Evolutionary conservation across 2,329 filamentous ascomycete species (phyloP), one percentile per base, ranked within the genome.

Genomic region (Rugonectria rugulosa): DNA sequence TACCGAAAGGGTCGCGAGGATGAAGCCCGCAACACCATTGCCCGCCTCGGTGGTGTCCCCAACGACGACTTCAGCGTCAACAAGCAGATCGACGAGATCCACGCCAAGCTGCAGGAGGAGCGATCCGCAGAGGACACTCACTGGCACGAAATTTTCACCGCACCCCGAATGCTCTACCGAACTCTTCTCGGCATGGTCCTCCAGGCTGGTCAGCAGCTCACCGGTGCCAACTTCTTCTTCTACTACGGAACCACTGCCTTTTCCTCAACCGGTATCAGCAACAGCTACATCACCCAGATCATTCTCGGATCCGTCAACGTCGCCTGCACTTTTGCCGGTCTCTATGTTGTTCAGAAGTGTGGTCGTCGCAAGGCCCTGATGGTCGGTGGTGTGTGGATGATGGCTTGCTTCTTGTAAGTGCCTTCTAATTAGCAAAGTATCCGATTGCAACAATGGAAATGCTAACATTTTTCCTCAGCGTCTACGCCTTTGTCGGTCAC

Each of bases 291-390:
- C 47, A 90, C 86, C 1, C 85, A 88, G 66, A 86, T 90, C 64
- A 88, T 90, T 56, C 79, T 89, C 17, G 82, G 82, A 9, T 84
- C 81, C 1, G 87, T 91, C 65, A 91, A 91, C 64, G 86, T 89
- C 3, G 78, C 77, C 47, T 86, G 83, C 67, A 90, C 88, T 2
- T 82, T 90, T 57, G 80, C 75, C 31, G 87, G 86, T 43, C 76
- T 91, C 27, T 89, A 82, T 61, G 75, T 90, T 21, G 83, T 90
- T 11, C 84, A 89, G 68, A 82, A 85, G 51, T 84, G 83, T 38
- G 87, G 88, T 40, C 83, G 88, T 26, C 81, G 88, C 24, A 81
- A 80, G 48, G 83, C 83, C 2, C 77, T 91, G 3, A 88, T 90
- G 61, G 69, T 76, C 2, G 88, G 88, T 27, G 87, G 84, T 1